These are phyloP conservation scores for Aspergillus fischeri DNA, from an alignment of 2,329 filamentous ascomycete species.

Conservation along the genomic window DNA sequence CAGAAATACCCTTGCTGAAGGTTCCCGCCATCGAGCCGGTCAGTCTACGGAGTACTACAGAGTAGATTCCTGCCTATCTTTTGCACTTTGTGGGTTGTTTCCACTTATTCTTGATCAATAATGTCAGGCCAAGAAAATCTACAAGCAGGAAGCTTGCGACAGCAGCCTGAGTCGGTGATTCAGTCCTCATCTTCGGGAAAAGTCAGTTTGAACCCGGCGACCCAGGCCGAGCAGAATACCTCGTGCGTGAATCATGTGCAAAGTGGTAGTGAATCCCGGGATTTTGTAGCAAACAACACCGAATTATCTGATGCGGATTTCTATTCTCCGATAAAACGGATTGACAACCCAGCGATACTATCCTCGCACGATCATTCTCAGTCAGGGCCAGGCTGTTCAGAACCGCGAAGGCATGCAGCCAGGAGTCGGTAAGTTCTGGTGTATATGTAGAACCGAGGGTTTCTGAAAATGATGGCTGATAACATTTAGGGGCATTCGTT, in stretches of 20 bases:
- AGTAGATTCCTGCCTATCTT: background rate
- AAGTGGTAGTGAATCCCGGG: background rate
- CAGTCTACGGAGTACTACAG: background rate
- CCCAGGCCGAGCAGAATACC: background rate
- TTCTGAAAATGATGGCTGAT: conserved; percentile 5
- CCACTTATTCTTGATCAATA: background rate
- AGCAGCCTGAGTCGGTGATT: background rate
- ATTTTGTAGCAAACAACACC: background rate
- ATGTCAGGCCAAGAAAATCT: background rate
- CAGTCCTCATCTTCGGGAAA: background rate
- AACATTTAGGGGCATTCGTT: conserved; percentile 59
- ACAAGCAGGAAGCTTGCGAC: background rate
- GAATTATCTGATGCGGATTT: background rate
- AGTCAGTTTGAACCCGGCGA: background rate
- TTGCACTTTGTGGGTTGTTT: background rate
- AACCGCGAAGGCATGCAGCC: background rate
- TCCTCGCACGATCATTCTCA: background rate
- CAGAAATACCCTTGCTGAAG: background rate
- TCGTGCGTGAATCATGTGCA: background rate
- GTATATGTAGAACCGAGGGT: background rate
- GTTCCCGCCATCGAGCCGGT: background rate
- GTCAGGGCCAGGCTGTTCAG: background rate
- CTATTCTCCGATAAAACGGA: background rate
- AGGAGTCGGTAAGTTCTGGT: background rate
- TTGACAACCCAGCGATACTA: background rate